Evolutionary conservation across 257 asterid species (phyloP).

Genomic region (Coffea eugenioides): DNA sequence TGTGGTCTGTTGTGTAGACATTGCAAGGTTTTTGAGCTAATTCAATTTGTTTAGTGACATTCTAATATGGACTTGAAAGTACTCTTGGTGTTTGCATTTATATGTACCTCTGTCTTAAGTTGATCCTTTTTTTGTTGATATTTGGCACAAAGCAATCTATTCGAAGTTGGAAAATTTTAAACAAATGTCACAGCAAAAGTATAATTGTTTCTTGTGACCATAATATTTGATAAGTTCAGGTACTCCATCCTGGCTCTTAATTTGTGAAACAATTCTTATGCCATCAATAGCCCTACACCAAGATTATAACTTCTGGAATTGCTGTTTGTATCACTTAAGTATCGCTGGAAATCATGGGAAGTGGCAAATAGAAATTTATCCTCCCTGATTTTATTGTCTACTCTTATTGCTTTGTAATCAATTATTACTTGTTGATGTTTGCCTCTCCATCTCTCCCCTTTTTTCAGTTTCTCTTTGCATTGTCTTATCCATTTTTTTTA

Average conservation of each 20-base stretch:
- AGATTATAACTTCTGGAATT: not conserved
- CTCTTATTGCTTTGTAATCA: not conserved
- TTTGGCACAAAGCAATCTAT: not conserved
- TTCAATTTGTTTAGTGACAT: not conserved
- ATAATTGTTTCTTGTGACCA: not conserved
- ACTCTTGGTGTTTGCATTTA: not conserved
- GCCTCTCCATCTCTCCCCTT: not conserved
- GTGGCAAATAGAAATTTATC: not conserved
- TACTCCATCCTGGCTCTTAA: not conserved
- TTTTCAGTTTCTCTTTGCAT: conserved; percentile 4
- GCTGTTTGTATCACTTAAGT: not conserved
- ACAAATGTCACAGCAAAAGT: not conserved
- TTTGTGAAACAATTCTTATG: not conserved
- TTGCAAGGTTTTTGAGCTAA: not conserved
- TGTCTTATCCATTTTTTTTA: not conserved
- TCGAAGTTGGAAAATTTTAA: not conserved
- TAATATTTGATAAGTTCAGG: not conserved
- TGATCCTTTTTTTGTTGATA: not conserved
- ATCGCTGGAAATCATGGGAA: not conserved
- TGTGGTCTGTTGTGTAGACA: not conserved
- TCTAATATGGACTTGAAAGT: not conserved
- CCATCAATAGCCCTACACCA: not conserved
- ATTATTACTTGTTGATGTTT: not conserved
- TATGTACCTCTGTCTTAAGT: not conserved
- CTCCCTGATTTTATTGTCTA: not conserved